Conservation (phyloP, 2,329 filamentous ascomycete genomes). For the Aspergillus hortae region DNA sequence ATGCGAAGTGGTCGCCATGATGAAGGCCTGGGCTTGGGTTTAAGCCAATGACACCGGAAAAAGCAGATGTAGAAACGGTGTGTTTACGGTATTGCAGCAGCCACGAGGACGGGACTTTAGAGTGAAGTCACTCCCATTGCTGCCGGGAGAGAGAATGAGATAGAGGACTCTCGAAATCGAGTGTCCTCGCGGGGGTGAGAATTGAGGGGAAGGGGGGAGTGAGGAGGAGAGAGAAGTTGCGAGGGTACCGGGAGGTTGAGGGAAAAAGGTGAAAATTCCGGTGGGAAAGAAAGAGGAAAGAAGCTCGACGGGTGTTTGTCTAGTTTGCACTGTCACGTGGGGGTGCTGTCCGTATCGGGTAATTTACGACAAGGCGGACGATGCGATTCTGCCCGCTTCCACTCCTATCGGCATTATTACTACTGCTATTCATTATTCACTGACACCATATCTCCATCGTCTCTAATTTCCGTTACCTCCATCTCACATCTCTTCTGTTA, state of each 20-base stretch:
- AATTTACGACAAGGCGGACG: constrained; percentile 14
- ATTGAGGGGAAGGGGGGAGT: constrained; percentile 3
- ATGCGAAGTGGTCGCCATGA: constrained; percentile 94
- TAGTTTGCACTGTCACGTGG: constrained; percentile 24
- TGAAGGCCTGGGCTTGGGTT: constrained; percentile 32
- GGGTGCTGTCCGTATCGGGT: background rate
- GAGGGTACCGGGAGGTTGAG: constrained; percentile 8
- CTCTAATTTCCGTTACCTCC: constrained; percentile 1
- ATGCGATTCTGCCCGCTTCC: constrained; percentile 39
- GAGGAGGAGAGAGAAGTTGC: constrained; percentile 1
- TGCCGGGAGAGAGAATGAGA: constrained; percentile 18
- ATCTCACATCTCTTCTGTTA: background rate
- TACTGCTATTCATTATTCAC: constrained; percentile 5
- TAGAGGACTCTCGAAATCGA: constrained; percentile 26
- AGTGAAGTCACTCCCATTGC: constrained; percentile 36
- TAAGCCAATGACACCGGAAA: constrained; percentile 11
- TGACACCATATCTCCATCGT: background rate
- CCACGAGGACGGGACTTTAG: constrained; percentile 20
- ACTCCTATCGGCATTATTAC: background rate
- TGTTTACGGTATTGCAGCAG: constrained; percentile 27
- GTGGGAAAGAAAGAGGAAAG: constrained; percentile 17
- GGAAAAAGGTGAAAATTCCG: constrained; percentile 28
- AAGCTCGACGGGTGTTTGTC: constrained; percentile 15
- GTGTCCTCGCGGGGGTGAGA: constrained; percentile 14
- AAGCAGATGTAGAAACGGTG: background rate